These are phyloP conservation scores for Boechera divaricarpa DNA, from an alignment of 345 rosid species.

Conservation along the genomic window DNA sequence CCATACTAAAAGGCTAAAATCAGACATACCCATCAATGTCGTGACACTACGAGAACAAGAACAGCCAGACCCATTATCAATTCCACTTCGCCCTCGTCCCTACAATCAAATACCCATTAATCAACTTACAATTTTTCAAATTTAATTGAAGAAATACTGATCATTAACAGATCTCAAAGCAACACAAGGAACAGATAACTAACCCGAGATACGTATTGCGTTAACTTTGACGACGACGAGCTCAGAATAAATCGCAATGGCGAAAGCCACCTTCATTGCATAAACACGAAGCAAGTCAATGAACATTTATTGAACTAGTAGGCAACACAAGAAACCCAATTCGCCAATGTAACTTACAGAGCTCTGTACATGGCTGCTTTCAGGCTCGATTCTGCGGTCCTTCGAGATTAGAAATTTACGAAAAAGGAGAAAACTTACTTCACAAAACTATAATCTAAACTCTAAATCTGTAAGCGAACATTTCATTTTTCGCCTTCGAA, in stretches of 20 bases:
- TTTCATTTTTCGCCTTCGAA: no score
- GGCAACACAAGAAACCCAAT: conserved; percentile 2
- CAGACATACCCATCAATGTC: conserved; percentile 51
- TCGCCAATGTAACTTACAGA: conserved; percentile 33
- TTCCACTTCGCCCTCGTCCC: conserved; percentile 46
- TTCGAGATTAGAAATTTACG: conserved; percentile 13
- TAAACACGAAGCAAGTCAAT: conserved; percentile 22
- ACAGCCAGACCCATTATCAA: conserved; percentile 34
- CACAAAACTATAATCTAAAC: background rate
- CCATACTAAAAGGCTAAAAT: background rate
- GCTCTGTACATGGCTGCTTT: conserved; percentile 43
- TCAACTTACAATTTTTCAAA: background rate
- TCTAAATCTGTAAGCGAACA: background rate
- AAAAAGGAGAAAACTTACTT: conserved; percentile 30
- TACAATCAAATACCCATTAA: conserved; percentile 31
- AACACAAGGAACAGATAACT: background rate
- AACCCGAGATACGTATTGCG: conserved; percentile 25
- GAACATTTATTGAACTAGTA: background rate
- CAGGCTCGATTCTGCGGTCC: background rate
- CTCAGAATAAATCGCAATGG: conserved; percentile 18
- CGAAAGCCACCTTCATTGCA: conserved; percentile 32
- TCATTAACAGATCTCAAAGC: conserved; percentile 1
- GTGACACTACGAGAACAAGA: conserved; percentile 49
- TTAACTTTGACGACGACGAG: conserved; percentile 36
- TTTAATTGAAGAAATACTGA: conserved; percentile 3